phyloP scores from a whole-genome alignment of 768 basidiomycete genomes.

The Macrolepiota fuliginosa region DNA sequence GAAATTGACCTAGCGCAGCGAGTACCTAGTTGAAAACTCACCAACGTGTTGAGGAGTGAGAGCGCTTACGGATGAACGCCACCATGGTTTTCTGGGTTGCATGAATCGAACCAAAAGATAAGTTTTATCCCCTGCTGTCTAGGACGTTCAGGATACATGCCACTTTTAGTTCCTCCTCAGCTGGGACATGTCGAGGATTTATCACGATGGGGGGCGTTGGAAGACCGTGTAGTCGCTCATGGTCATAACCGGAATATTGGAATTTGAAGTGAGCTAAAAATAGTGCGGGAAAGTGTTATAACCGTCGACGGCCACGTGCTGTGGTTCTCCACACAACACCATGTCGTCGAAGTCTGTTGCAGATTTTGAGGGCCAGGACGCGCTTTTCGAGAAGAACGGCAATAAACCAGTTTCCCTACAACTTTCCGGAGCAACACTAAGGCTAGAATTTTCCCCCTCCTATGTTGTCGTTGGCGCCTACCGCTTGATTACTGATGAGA shows the following conservation, averaged over 20 bases:
- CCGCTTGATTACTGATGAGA: constrained; percentile 71
- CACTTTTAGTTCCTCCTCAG: constrained; percentile 27
- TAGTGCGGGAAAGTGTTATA: not conserved
- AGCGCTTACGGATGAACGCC: constrained; percentile 56
- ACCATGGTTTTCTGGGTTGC: constrained; percentile 50
- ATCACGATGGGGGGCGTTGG: not conserved
- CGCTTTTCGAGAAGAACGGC: constrained; percentile 24
- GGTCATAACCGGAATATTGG: no score
- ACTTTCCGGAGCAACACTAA: constrained; percentile 51
- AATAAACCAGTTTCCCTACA: constrained; percentile 31
- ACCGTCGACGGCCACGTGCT: not conserved
- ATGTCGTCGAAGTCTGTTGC: constrained; percentile 1
- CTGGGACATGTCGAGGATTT: constrained; percentile 28
- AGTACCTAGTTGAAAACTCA: not conserved
- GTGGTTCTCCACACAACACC: not conserved
- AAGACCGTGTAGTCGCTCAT: not conserved
- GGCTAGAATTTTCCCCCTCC: constrained; percentile 76
- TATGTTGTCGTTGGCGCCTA: constrained; percentile 87
- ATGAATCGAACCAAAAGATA: constrained; percentile 53
- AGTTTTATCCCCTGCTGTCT: constrained; percentile 42
- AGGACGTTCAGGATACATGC: constrained; percentile 40
- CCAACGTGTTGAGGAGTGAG: not conserved
- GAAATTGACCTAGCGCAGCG: constrained; percentile 54
- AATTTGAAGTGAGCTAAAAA: not conserved
- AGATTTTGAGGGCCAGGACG: constrained; percentile 30